A percentile compares a stretch with the other conserved stretches of the same genome.
phyloP scores from a whole-genome alignment of 306 rosid genomes.

The Morella rubra region DNA sequence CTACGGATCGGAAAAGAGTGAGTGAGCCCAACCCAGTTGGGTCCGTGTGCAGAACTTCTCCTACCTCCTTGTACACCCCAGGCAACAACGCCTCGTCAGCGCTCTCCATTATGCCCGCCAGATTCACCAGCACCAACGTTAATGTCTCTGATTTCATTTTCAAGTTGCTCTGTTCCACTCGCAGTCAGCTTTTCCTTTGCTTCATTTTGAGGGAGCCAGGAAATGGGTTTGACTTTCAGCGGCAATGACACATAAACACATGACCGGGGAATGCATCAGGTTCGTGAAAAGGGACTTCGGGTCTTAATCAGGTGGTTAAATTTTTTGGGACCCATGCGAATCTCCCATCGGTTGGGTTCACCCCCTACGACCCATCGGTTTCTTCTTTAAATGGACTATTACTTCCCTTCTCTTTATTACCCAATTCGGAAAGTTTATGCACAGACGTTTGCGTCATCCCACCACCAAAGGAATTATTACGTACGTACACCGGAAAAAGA shows the following conservation, averaged over 20 bases:
- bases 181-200: neutral
- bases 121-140: conserved; percentile 61
- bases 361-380: too few species aligned
- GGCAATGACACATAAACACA: neutral
- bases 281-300: too few species aligned
- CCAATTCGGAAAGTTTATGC: too few species aligned
- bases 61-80: conserved; percentile 75
- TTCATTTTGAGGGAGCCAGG: neutral
- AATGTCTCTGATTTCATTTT: conserved; percentile 57
- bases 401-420: too few species aligned
- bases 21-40: conserved; percentile 79
- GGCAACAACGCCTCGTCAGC: conserved; percentile 77
- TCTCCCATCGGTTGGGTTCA: too few species aligned
- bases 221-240: neutral
- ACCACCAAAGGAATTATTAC: too few species aligned
- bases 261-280: too few species aligned
- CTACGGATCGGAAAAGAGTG: conserved; percentile 72
- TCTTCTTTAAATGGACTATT: too few species aligned
- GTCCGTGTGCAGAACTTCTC: conserved; percentile 62
- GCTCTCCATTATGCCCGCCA: conserved; percentile 65
- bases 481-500: too few species aligned
- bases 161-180: neutral
- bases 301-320: too few species aligned
- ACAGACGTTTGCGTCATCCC: too few species aligned
- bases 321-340: too few species aligned